phyloP scores from a whole-genome alignment of 352 stramenopile species.

The Pythium rhizo-oryzae region DNA sequence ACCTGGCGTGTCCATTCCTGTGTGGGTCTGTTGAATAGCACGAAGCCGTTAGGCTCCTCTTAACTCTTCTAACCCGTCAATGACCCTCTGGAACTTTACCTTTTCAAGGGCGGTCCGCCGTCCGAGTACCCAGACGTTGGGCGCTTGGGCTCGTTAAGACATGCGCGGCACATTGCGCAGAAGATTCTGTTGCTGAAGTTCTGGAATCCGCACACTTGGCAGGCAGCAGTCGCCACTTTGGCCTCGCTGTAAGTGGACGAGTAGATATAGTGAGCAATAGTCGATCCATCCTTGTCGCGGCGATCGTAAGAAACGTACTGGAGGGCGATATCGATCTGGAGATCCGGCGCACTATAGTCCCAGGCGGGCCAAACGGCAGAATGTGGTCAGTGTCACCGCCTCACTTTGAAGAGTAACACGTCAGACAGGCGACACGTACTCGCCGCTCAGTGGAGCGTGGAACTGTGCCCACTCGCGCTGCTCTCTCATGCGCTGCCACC shows the following conservation, averaged over 20 bases:
- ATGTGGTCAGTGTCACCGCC: too few relatives aligned
- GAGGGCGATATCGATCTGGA: not conserved
- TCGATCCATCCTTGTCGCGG: too few relatives aligned
- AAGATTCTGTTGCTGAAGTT: conserved; percentile 5
- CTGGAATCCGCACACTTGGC: conserved; percentile 1
- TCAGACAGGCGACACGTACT: not conserved
- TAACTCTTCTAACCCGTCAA: too few relatives aligned
- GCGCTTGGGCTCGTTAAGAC: not conserved
- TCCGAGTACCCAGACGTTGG: too few relatives aligned
- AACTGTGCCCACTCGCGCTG: conserved; percentile 3
- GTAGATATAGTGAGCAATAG: not conserved
- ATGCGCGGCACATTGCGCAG: conserved; percentile 7
- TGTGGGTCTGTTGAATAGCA: too few relatives aligned
- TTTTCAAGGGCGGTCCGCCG: too few relatives aligned
- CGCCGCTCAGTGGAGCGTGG: conserved; percentile 5
- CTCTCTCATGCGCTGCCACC: not conserved
- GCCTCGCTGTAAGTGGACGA: not conserved
- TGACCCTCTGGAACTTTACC: too few relatives aligned
- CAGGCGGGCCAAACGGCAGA: too few relatives aligned
- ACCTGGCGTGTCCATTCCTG: not conserved
- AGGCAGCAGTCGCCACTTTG: not conserved
- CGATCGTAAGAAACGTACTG: not conserved
- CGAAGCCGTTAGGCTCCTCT: too few relatives aligned
- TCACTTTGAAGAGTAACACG: too few relatives aligned
- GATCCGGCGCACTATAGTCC: not conserved